Percentiles rank a stretch among this genome's conserved stretches.
Evolutionary conservation across 306 rosid species (phyloP).

Genomic region (Benincasa hispida): DNA sequence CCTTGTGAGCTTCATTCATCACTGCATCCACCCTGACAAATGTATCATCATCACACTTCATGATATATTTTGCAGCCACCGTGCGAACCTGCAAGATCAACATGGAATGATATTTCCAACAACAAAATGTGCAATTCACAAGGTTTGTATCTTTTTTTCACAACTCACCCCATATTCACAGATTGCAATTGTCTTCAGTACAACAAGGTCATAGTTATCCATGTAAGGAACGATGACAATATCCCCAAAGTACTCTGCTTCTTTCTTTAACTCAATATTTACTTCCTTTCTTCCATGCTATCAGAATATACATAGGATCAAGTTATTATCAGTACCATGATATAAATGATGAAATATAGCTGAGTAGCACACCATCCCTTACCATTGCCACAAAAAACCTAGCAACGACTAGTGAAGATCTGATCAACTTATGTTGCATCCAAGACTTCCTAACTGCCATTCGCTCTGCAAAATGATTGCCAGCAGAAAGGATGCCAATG

Average conservation of each 20-base stretch:
- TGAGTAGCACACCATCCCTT: constrained; percentile 11
- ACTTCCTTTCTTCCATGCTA: constrained; percentile 86
- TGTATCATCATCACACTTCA: constrained; percentile 96
- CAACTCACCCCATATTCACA: constrained; percentile 87
- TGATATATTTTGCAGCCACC: constrained; percentile 56
- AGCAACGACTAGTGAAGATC: constrained; percentile 65
- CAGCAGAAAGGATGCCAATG: constrained; percentile 90
- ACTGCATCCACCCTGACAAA: constrained; percentile 82
- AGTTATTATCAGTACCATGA: constrained; percentile 17
- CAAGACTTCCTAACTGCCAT: constrained; percentile 98
- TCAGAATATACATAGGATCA: constrained; percentile 12
- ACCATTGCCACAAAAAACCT: constrained; percentile 92
- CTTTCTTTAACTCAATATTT: constrained; percentile 64
- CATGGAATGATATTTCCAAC: neutral
- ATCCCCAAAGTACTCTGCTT: constrained; percentile 91
- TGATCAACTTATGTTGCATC: constrained; percentile 79
- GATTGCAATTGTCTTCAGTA: constrained; percentile 87
- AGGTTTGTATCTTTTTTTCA: constrained; percentile 7
- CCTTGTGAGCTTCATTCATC: constrained; percentile 44
- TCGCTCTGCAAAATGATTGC: constrained; percentile 88
- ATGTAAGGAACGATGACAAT: constrained; percentile 79
- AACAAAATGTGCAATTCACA: constrained; percentile 9
- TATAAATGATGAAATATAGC: neutral
- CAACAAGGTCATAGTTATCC: constrained; percentile 95
- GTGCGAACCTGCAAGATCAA: constrained; percentile 42